Percentiles rank a stretch among this genome's conserved stretches.
Conservation (phyloP, 163 green algal species). For the Prototheca cutis region DNA sequence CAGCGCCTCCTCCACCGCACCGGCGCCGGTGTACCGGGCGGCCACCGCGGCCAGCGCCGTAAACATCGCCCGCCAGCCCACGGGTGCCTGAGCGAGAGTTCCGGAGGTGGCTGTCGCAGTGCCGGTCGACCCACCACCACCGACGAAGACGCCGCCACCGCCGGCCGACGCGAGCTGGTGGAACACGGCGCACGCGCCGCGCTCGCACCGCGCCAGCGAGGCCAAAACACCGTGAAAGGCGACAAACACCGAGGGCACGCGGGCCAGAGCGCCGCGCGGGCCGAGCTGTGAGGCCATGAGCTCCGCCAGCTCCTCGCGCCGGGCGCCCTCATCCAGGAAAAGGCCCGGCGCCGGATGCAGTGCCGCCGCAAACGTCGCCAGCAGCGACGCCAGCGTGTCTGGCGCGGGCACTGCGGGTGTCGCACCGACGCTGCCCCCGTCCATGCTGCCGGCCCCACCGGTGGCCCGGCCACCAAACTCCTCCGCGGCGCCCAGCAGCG, state of each 20-base stretch:
- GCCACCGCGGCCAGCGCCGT: constrained; percentile 54
- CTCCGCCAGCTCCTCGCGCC: constrained; percentile 16
- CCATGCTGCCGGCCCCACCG: background rate
- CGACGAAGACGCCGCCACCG: no score
- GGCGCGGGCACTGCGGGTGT: background rate
- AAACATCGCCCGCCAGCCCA: no score
- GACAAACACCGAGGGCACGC: constrained; percentile 39
- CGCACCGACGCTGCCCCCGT: background rate
- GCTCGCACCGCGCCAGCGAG: no score
- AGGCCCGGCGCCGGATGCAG: constrained; percentile 34
- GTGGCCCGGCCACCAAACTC: background rate
- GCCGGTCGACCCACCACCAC: no score
- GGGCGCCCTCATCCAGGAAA: constrained; percentile 35
- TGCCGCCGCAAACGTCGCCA: constrained; percentile 28
- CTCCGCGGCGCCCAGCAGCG: background rate
- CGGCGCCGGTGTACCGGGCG: constrained; percentile 37
- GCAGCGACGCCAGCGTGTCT: constrained; percentile 31
- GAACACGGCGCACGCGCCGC: no score
- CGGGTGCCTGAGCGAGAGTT: no score
- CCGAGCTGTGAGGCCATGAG: constrained; percentile 23
- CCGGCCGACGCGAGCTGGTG: no score
- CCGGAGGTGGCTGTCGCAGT: no score
- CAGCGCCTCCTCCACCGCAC: constrained; percentile 19
- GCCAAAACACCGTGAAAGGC: constrained; percentile 59
- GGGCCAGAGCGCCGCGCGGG: background rate